Evolutionary conservation across 257 asterid species (phyloP).

Genomic region (Solanum raphanifolium): DNA sequence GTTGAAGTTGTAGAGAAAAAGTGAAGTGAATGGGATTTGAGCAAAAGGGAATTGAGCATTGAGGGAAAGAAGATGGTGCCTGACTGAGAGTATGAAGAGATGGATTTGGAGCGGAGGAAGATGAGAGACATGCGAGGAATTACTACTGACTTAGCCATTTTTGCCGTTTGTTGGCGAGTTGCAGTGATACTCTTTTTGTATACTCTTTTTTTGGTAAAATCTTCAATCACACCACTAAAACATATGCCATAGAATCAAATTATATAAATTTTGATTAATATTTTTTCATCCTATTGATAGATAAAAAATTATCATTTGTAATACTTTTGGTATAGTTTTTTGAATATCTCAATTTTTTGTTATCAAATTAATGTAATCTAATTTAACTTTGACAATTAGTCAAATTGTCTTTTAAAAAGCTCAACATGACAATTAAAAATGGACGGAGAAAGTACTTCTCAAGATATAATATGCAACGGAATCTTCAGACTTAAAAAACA

Average conservation of each 20-base stretch:
- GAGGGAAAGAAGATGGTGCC: slow-evolving; percentile 5
- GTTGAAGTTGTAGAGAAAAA: slow-evolving; percentile 41
- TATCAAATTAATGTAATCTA: too few species aligned
- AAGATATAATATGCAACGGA: neutral
- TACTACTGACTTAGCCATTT: slow-evolving; percentile 16
- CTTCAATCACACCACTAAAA: neutral
- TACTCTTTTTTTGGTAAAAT: neutral
- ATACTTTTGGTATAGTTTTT: too few species aligned
- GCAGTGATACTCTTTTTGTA: neutral
- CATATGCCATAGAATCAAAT: too few species aligned
- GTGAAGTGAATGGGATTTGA: slow-evolving; percentile 4
- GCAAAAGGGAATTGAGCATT: slow-evolving; percentile 3
- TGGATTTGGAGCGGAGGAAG: slow-evolving; percentile 35
- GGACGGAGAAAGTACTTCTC: neutral
- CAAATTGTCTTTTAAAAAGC: accelerated
- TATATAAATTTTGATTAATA: too few species aligned
- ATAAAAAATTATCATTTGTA: too few species aligned
- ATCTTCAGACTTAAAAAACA: neutral
- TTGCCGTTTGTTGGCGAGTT: neutral
- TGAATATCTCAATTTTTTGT: too few species aligned
- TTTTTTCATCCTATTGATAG: too few species aligned
- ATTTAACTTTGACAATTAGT: too few species aligned
- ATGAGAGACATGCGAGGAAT: slow-evolving; percentile 27
- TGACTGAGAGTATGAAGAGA: slow-evolving; percentile 9
- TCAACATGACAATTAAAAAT: too few species aligned